Evolutionary conservation across 352 stramenopile species (phyloP), one percentile per base, ranked within the genome.

Genomic region (Aphanomyces astaci): DNA sequence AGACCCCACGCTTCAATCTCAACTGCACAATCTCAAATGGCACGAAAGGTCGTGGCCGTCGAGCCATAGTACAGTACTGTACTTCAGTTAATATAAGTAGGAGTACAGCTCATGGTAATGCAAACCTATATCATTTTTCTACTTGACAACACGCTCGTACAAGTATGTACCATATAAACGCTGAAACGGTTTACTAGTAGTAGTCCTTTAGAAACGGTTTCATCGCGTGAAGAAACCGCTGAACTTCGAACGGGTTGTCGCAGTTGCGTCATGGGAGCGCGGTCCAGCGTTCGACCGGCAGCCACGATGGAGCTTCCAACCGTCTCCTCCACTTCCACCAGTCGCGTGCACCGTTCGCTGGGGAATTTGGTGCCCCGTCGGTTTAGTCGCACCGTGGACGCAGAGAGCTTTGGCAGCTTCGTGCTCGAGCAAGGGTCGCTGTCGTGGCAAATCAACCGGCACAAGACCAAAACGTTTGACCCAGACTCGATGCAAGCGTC

Each of bases 401-500:
- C 43, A 1, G 62, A 68, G 1, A 60, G 22, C 19, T 31, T 66
- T 39, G 43, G 60, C 0, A 68, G 62, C 62, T 68, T 68, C 33
- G 24, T 59, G 33, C 33, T 68, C 2, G 27, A 52, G 39, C 62
- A 52, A 27, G 62, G 62, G n/a, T 56, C 62, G 25, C 51, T 68
- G 1, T 68, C 62, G n/a, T 68, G 62, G 62, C 39, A 68, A 24
- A 68, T 68, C 19, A 11, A 13, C 2, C 62, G 49, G 9, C 49
- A 59, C 17, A 68, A 68, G 31, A 68, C 39, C 13, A 5, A 11
- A 22, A 60, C 62, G 39, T 59, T 68, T n/a, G 62, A 68, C 30
- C 62, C 62, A 4, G 62, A 68, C 33, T 59, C 62, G 48, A 39
- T 60, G 17, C 9, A 53, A 0, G n/a, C 59, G 11, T 51, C 62